Base-by-base conservation (phyloP, 345 rosid species). In the Boechera retrofracta region DNA sequence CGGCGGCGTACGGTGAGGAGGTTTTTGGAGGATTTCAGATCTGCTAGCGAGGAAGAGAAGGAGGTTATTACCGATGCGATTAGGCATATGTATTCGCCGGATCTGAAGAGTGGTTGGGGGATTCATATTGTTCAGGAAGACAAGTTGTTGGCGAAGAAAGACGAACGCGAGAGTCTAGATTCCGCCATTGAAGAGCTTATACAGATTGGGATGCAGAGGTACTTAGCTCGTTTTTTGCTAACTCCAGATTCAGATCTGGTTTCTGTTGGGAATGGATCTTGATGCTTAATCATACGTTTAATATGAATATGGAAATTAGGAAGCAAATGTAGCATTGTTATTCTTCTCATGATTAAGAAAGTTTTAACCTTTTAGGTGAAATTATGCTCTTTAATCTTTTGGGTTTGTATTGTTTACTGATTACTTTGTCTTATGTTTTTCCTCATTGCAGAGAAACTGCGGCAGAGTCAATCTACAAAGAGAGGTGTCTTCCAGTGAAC, bases 41-140 rank as follows among this genome's bases (percentile, higher is more conserved):
- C 96, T 11, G 93, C 81, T 42, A 44, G 76, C 10, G 83, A 68
- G 16, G 85, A 79, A 15, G 88, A 85, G 80, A 86, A 73, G 47
- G 86, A 79, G 47, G 68, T 21, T 68, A 86, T 89, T 68, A 81
- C 80, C 28, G 88, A 74, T 1, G 93, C 80, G 59, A 86, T 96
- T 78, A 79, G 85, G 80, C 93, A 96, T 41, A 86, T 96, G 98
- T 96, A 96, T 75, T 84, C 92, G 64, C 98, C 99, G 82, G 99
- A 93, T 96, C 93, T 96, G 93, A 88, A 81, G 63, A 88, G 38
- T n/a, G 99, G 99, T 5, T 96, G 99, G 99, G 98, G 99, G 69
- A 83, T 96, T 76, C 99, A 96, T 45, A 89, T 96, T 7, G 93
- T 96, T 11, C 98, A 96, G 77, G 99, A 96, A 81, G 87, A 86